These are phyloP conservation scores for Hypoxylon lienhwacheense DNA, from an alignment of 495 filamentous ascomycete species.

Conservation along the genomic window DNA sequence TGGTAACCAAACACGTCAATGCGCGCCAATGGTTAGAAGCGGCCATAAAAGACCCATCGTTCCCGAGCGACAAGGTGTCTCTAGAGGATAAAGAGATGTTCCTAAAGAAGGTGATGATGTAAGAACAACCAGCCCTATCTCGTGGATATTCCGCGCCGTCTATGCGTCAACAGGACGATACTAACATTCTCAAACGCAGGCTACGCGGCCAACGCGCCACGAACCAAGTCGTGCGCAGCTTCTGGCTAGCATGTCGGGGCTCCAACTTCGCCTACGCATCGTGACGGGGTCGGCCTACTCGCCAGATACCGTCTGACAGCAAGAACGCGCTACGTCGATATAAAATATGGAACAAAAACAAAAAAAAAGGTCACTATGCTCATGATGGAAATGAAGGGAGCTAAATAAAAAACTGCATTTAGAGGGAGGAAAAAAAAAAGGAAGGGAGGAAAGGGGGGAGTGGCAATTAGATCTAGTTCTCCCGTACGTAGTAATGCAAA, in stretches of 20 bases:
- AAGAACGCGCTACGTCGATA: too few relatives aligned
- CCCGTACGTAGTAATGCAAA: too few relatives aligned
- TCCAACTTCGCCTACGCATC: conserved; percentile 66
- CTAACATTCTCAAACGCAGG: conserved; percentile 42
- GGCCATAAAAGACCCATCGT: conserved; percentile 55
- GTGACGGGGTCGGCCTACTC: conserved; percentile 9
- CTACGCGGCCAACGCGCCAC: conserved; percentile 63
- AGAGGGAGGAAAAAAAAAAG: too few relatives aligned
- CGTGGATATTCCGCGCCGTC: not conserved
- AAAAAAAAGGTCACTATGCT: too few relatives aligned
- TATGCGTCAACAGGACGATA: not conserved
- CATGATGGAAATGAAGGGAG: too few relatives aligned
- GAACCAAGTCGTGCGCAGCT: conserved; percentile 62
- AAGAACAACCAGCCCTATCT: conserved; percentile 23
- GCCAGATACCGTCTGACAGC: too few relatives aligned
- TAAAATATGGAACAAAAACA: too few relatives aligned
- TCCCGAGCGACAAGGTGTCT: conserved; percentile 65
- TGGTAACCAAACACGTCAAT: conserved; percentile 65
- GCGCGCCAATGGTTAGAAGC: conserved; percentile 63
- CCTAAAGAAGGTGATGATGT: conserved; percentile 61
- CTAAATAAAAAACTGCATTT: too few relatives aligned
- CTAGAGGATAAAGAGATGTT: conserved; percentile 63
- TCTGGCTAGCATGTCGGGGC: conserved; percentile 72
- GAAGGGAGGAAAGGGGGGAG: too few relatives aligned
- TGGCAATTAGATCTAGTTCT: too few relatives aligned